Percentiles rank a stretch among this genome's conserved stretches.
Evolutionary conservation across 2,329 filamentous ascomycete genomes (phyloP).

Genomic region (Teratosphaeria pseudoeucalypti): DNA sequence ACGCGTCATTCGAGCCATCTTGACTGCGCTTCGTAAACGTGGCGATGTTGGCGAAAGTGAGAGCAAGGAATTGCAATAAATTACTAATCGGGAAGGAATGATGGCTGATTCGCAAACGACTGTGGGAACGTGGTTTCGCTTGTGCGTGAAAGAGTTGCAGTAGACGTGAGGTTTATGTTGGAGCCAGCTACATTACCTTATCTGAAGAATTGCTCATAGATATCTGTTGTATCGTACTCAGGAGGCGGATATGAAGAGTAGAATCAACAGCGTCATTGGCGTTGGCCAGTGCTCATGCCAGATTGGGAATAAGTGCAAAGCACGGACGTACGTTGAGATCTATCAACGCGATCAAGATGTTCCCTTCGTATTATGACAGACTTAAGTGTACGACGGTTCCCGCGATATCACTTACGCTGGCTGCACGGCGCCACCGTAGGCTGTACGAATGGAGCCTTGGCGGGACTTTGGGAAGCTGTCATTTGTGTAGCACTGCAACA

Average conservation of each 20-base stretch:
- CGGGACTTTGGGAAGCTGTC: too few species aligned
- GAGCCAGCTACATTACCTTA: not conserved
- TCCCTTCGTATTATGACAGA: too few species aligned
- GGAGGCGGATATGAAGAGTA: not conserved
- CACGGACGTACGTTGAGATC: too few species aligned
- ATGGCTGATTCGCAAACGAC: not conserved
- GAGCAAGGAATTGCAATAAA: not conserved
- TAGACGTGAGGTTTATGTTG: not conserved
- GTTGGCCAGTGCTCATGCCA: not conserved
- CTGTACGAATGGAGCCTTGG: not conserved
- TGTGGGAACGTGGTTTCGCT: not conserved
- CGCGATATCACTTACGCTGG: not conserved
- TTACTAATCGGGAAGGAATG: not conserved
- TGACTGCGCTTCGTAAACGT: not conserved
- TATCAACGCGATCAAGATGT: too few species aligned
- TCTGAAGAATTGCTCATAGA: too few species aligned
- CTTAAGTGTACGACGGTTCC: too few species aligned
- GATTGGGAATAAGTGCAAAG: not conserved
- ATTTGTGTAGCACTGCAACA: too few species aligned
- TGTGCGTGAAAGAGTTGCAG: not conserved
- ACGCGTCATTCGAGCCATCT: slow-evolving; percentile 19
- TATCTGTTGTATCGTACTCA: not conserved
- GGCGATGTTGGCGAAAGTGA: not conserved
- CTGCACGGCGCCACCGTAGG: not conserved
- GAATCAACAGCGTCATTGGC: not conserved